Percentiles rank a stretch among this genome's conserved stretches.
These are phyloP conservation scores for Trichoderma afroharzianum DNA, from an alignment of 2,329 filamentous ascomycete species.

Conservation along the genomic window DNA sequence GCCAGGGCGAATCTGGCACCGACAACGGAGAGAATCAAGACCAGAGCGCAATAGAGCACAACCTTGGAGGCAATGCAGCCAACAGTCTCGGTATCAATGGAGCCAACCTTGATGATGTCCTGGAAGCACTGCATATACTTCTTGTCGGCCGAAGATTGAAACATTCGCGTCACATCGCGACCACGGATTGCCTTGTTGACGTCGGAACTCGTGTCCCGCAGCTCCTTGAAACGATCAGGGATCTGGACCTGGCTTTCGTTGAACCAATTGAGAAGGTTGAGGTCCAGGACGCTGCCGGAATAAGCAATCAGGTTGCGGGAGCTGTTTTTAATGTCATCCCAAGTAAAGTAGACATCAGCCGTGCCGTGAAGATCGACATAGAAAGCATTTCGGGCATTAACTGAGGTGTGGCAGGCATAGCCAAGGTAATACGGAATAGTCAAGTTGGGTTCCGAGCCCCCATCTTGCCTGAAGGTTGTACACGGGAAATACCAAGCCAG, in stretches of 20 bases:
- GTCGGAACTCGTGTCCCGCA: conserved; percentile 63
- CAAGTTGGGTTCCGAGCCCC: conserved; percentile 71
- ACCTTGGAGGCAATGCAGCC: conserved; percentile 97
- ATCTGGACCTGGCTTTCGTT: conserved; percentile 74
- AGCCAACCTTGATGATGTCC: conserved; percentile 93
- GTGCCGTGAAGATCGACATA: conserved; percentile 64
- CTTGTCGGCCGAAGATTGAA: conserved; percentile 77
- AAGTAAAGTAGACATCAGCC: conserved; percentile 93
- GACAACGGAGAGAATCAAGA: conserved; percentile 89
- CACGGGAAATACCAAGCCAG: conserved; percentile 98
- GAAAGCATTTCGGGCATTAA: conserved; percentile 65
- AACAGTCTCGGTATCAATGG: conserved; percentile 91
- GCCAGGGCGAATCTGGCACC: conserved; percentile 82
- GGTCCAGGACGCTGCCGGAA: conserved; percentile 86
- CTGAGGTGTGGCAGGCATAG: conserved; percentile 83
- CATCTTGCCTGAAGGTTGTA: conserved; percentile 87
- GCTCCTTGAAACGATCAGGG: conserved; percentile 73
- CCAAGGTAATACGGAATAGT: conserved; percentile 76
- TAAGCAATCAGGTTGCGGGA: conserved; percentile 92
- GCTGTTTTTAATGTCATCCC: conserved; percentile 87
- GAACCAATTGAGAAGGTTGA: conserved; percentile 87
- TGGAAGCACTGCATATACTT: conserved; percentile 80
- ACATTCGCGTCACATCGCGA: conserved; percentile 82
- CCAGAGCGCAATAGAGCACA: conserved; percentile 88
- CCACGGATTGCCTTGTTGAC: conserved; percentile 67